A percentile compares a stretch with the other conserved stretches of the same genome.
phyloP scores from a whole-genome alignment of 129 eudicot species.

The Logfia minima region DNA sequence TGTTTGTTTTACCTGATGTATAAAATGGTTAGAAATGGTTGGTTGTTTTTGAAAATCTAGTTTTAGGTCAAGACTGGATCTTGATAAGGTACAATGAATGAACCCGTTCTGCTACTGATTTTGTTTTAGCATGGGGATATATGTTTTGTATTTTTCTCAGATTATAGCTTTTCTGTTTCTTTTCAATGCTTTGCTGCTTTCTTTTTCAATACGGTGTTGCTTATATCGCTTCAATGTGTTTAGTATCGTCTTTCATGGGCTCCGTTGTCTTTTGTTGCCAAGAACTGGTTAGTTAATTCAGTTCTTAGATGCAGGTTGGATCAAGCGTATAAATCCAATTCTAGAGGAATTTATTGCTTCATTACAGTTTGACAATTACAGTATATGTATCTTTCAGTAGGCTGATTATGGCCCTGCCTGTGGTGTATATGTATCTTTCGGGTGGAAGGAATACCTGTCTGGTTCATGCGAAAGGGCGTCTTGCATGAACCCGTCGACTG shows the following conservation, averaged over 20 bases:
- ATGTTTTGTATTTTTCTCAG: constrained; percentile 22
- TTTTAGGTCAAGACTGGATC: constrained; percentile 18
- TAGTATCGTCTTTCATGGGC: no score
- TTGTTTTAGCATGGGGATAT: constrained; percentile 30
- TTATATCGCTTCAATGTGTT: not conserved
- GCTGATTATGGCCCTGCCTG: no score
- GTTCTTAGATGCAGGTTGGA: not conserved
- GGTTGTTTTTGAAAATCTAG: constrained; percentile 27
- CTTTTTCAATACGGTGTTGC: not conserved
- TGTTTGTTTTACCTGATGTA: constrained; percentile 33
- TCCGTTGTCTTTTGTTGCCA: not conserved
- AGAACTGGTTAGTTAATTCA: not conserved
- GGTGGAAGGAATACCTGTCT: no score
- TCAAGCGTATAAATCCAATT: not conserved
- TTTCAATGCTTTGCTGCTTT: not conserved
- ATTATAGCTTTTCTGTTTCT: constrained; percentile 5
- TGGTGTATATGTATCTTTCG: no score
- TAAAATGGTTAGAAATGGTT: constrained; percentile 32
- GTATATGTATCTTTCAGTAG: no score
- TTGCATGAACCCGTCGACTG: no score
- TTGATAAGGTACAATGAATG: constrained; percentile 19
- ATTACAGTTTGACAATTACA: no score
- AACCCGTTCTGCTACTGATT: constrained; percentile 29
- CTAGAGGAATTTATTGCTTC: no score
- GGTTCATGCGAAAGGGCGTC: no score